A percentile compares a stretch with the other conserved stretches of the same genome.
Evolutionary conservation across 148 eudicot genomes (phyloP).

Genomic region (Cornus kousa): DNA sequence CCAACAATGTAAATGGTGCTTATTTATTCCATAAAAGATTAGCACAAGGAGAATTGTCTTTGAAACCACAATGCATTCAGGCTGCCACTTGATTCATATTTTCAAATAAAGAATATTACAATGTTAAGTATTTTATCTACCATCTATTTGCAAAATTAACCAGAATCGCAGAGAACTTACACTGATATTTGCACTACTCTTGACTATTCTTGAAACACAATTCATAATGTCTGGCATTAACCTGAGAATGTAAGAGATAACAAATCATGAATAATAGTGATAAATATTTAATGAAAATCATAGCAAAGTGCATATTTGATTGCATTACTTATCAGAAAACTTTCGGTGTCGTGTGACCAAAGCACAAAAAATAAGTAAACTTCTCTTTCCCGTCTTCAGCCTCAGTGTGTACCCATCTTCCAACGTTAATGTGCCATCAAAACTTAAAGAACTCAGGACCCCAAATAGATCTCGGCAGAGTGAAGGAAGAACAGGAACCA

Average conservation of each 20-base stretch:
- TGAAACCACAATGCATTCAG: background rate
- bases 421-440: conserved; percentile 34
- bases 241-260: conserved; percentile 36
- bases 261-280: conserved; percentile 10
- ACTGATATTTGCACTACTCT: conserved; percentile 40
- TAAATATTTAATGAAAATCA: background rate
- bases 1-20: background rate
- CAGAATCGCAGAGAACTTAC: conserved; percentile 35
- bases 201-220: conserved; percentile 45
- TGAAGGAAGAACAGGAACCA: conserved; percentile 50
- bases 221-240: conserved; percentile 64
- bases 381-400: conserved; percentile 67
- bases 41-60: background rate
- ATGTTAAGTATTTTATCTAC: background rate
- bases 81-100: background rate
- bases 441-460: conserved; percentile 48
- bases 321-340: conserved; percentile 68
- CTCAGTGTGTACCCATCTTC: conserved; percentile 47
- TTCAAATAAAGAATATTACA: background rate
- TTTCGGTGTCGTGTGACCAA: conserved; percentile 73
- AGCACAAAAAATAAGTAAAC: conserved; percentile 64
- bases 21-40: background rate
- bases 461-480: conserved; percentile 52
- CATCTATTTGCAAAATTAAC: background rate
- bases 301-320: background rate